Evolutionary conservation across 805 yeast species (phyloP), one percentile per base, ranked within the genome.

Genomic region (Brettanomyces sp.): DNA sequence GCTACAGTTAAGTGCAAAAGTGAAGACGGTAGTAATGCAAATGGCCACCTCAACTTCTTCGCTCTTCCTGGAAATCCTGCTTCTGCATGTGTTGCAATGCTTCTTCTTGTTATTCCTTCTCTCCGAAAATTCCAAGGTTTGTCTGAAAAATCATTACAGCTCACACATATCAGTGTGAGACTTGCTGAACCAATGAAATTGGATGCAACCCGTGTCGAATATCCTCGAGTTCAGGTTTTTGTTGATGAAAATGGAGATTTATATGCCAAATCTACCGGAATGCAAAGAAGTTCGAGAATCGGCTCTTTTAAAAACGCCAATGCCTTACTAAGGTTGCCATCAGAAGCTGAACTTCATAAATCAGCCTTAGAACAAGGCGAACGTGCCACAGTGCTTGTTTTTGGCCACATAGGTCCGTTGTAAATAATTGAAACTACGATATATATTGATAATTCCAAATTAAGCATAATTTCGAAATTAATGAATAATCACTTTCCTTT

Each of bases 1-100:
- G 80, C 79, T 0, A 73, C 78, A 0, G 73, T 76, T 0, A 52
- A 47, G 12, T 6, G 36, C 9, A 42, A 42, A 12, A 32, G 22
- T n/a, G 46, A 49, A 8, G 11, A 28, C 11, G 32, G 32, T 7
- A 9, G 32, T 28, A 9, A 28, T 9, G 11, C 7, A 6, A 55
- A 54, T 2, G 39, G 22, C 4, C 55, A 37, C 5, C 70, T 62
- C 44, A 54, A 63, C 3, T 64, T 76, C 1, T 72, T 76, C 58
- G 79, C 75, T 0, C 60, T 76, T 3, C 81, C 81, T 1, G 81
- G 81, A 2, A 76, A 76, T 49, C 81, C 81, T 7, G 80, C 77
- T 0, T 73, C 79, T 4, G 77, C 77, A 1, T 59, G 67, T 4
- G 80, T 74, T 1, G 71, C 77, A 40, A 60, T 67, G 44, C 63